A percentile compares a stretch with the other conserved stretches of the same genome.
Evolutionary conservation across 495 filamentous ascomycete species (phyloP).

Genomic region (Stereocaulon alpinum): DNA sequence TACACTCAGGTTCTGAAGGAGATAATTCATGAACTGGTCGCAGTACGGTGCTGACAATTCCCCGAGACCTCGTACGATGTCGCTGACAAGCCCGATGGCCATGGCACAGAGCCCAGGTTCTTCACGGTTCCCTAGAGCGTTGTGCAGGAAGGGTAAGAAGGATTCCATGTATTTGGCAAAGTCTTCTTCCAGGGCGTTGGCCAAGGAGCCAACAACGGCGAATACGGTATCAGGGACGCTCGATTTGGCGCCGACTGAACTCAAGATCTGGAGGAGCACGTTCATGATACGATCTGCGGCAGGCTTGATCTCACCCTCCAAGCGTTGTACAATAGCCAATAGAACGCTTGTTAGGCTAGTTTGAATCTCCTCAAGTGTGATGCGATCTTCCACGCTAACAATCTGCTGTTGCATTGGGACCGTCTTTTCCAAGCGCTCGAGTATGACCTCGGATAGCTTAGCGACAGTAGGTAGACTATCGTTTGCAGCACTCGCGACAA

Average conservation of each 20-base stretch:
- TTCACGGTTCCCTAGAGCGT: constrained; percentile 87
- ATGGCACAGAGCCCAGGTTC: constrained; percentile 89
- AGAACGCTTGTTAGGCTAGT: constrained; percentile 86
- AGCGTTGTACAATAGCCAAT: constrained; percentile 78
- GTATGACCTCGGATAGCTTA: constrained; percentile 67
- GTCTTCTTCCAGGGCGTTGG: constrained; percentile 79
- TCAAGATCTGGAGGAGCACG: constrained; percentile 67
- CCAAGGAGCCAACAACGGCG: constrained; percentile 74
- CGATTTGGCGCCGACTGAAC: constrained; percentile 70
- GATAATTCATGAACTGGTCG: constrained; percentile 93
- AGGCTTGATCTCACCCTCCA: constrained; percentile 83
- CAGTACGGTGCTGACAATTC: constrained; percentile 86
- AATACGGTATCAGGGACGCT: constrained; percentile 91
- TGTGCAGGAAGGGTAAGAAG: constrained; percentile 83
- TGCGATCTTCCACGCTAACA: constrained; percentile 89
- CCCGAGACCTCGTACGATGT: constrained; percentile 84
- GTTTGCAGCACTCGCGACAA: constrained; percentile 78
- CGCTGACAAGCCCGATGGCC: constrained; percentile 94
- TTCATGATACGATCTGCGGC: constrained; percentile 92
- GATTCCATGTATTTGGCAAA: constrained; percentile 95
- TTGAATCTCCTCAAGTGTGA: constrained; percentile 94
- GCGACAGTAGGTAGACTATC: constrained; percentile 76
- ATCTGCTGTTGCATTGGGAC: constrained; percentile 87
- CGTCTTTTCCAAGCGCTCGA: constrained; percentile 83
- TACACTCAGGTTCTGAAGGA: constrained; percentile 81